Evolutionary conservation across 306 rosid genomes (phyloP).

Genomic region (Quercus dentata): DNA sequence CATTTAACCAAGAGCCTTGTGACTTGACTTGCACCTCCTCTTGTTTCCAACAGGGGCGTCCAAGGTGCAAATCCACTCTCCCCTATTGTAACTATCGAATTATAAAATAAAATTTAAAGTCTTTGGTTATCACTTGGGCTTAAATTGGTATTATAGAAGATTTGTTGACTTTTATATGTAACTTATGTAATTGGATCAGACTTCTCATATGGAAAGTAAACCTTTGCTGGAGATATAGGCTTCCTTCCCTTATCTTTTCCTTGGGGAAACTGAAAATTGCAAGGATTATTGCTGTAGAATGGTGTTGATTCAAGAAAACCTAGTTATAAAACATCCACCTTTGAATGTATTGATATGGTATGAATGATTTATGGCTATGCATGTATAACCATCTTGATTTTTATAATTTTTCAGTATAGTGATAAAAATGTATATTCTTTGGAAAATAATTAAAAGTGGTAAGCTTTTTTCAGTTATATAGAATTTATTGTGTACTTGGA

Average conservation of each 20-base stretch:
- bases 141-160: neutral
- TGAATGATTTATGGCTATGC: neutral
- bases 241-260: neutral
- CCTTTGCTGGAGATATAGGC: neutral
- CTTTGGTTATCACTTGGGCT: neutral
- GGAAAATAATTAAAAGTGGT: neutral
- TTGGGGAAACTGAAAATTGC: neutral
- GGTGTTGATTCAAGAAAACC: neutral
- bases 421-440: neutral
- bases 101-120: too few relatives aligned
- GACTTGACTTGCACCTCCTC: too few relatives aligned
- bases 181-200: neutral
- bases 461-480: neutral
- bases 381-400: neutral
- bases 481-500: neutral
- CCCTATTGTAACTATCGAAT: too few relatives aligned
- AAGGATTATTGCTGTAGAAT: neutral
- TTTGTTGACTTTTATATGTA: neutral
- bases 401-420: neutral
- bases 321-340: neutral
- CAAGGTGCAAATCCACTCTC: too few relatives aligned
- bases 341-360: neutral
- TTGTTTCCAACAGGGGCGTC: too few relatives aligned
- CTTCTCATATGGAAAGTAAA: neutral
- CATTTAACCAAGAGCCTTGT: too few relatives aligned